phyloP scores from a whole-genome alignment of 2,329 filamentous ascomycete genomes.

The Geoglossum cookeanum region DNA sequence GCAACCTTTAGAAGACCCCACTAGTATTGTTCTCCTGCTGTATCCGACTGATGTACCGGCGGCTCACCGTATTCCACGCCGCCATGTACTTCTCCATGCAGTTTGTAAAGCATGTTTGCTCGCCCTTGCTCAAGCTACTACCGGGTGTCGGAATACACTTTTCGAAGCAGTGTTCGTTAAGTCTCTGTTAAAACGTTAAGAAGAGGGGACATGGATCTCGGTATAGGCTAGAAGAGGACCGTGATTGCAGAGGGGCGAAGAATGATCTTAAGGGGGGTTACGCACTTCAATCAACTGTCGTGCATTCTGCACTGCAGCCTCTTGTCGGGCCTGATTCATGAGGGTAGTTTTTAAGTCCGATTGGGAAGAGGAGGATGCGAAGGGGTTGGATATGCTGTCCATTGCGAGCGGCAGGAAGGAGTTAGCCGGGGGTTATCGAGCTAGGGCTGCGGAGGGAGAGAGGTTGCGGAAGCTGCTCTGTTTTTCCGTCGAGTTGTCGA shows the following conservation, averaged over 20 bases:
- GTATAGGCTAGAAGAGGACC: neutral
- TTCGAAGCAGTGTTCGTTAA: constrained; percentile 67
- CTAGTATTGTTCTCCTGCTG: neutral
- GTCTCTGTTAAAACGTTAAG: constrained; percentile 34
- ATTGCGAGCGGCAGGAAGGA: neutral
- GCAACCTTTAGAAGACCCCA: neutral
- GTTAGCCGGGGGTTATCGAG: neutral
- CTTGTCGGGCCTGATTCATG: constrained; percentile 43
- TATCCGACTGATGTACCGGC: constrained; percentile 40
- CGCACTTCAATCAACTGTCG: constrained; percentile 49
- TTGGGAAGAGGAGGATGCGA: constrained; percentile 13
- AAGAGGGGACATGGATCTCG: neutral
- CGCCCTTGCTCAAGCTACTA: constrained; percentile 42
- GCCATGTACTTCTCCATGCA: constrained; percentile 79
- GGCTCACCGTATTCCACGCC: constrained; percentile 57
- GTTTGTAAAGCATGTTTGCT: constrained; percentile 50
- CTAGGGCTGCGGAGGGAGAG: neutral
- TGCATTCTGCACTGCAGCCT: constrained; percentile 49
- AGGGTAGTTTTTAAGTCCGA: constrained; percentile 31
- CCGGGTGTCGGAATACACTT: constrained; percentile 56
- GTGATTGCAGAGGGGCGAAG: neutral
- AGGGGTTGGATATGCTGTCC: neutral
- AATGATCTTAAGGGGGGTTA: constrained; percentile 3
- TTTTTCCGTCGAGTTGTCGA: neutral
- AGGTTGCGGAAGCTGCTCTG: neutral